Base-by-base conservation (phyloP, 441 rosid species). In the Adansonia grandidieri region DNA sequence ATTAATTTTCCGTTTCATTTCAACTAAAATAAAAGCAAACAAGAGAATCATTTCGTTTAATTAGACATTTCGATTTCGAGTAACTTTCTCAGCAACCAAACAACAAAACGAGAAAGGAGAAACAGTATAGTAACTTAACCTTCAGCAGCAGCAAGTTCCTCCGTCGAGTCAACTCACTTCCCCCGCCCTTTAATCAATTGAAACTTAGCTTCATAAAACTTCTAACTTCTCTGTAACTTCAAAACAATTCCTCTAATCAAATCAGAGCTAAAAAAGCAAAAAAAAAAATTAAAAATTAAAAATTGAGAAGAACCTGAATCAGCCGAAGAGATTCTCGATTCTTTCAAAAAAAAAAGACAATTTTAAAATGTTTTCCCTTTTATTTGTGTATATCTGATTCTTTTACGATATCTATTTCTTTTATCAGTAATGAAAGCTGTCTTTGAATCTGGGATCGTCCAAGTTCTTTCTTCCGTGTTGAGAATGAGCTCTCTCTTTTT, bases 11-110 rank as follows among this genome's bases (percentile, higher is more conserved):
- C 19, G 13, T 74, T 61, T 22, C 70, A 37, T 76, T 50, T 8
- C 63, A 75, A 37, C n/a, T 10, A 13, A 48, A 28, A 10, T 13
- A 50, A 50, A 24, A 75, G 24, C 28, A 66, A 40, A 76, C 22
- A n/a, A 4, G 32, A 76, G 40, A 51, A 76, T 48, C 61, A 17
- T 67, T 45, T 20, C 32, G 5, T 45, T 45, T 44, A 45, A 67
- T 67, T 53, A 11, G 3, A 64, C 17, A 61, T 51, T 17, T 64
- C 19, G 17, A 24, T 48, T 11, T 62, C 9, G 6, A 28, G 6
- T 44, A 58, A 76, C 45, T 76, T 65, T 51, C 53, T 51, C 69
- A 61, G 54, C 58, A 65, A 51, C 78, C 72, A 65, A 50, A 51
- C 71, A 76, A 32, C 32, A 37, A 76, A 76, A 42, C 22, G 20